Conservation (phyloP, 2,329 filamentous ascomycete genomes). For the Penicillium psychrosexuale region DNA sequence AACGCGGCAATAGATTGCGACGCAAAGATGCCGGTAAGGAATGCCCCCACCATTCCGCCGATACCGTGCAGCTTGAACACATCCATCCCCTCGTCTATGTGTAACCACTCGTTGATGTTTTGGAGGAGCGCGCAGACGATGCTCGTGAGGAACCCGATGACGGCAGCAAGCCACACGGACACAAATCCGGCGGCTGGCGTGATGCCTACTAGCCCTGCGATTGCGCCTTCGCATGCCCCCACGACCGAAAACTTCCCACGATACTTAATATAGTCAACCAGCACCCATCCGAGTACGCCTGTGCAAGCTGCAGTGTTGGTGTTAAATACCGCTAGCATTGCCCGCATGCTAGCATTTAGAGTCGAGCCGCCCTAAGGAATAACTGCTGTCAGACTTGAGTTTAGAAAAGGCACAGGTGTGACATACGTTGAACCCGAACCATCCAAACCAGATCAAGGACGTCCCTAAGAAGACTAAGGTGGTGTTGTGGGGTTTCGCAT, state of each 20-base stretch:
- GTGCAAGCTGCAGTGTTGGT: constrained; percentile 56
- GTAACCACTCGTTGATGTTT: constrained; percentile 53
- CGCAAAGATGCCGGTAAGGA: constrained; percentile 59
- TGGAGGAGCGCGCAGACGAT: constrained; percentile 51
- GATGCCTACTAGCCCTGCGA: constrained; percentile 60
- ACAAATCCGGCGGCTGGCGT: constrained; percentile 56
- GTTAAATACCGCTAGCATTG: constrained; percentile 57
- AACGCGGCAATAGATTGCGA: constrained; percentile 42
- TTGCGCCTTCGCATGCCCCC: constrained; percentile 57
- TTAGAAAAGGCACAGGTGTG: neutral
- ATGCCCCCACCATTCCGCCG: constrained; percentile 57
- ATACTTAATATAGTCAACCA: constrained; percentile 53
- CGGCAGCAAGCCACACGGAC: constrained; percentile 52
- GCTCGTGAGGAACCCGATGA: constrained; percentile 56
- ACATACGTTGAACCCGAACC: constrained; percentile 56
- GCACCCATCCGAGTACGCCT: constrained; percentile 54
- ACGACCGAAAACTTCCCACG: constrained; percentile 55
- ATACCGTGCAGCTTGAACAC: constrained; percentile 60
- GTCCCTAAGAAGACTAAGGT: constrained; percentile 72
- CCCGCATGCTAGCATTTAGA: constrained; percentile 52
- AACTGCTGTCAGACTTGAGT: neutral
- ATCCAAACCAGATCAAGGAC: constrained; percentile 47
- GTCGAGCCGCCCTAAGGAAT: constrained; percentile 48
- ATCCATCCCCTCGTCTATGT: constrained; percentile 58
- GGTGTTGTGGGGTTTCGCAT: constrained; percentile 64